phyloP scores from a whole-genome alignment of 1,284 basidiomycete species.

The Chalciporus sp. region DNA sequence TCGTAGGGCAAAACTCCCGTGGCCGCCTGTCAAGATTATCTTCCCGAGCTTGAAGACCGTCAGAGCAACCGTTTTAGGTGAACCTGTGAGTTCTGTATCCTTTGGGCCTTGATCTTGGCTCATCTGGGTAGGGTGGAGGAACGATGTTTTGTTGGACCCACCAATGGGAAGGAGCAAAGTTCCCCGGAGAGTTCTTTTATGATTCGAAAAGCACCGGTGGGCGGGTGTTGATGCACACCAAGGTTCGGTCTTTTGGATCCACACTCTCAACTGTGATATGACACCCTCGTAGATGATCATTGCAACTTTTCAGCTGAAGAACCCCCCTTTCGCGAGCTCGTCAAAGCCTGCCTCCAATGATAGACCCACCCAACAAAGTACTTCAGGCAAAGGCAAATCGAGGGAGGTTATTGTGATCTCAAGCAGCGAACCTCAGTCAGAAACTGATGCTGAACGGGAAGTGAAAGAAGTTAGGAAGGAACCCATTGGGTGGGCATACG shows the following conservation, averaged over 20 bases:
- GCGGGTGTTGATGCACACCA: conserved; percentile 77
- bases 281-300: conserved; percentile 39
- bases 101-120: neutral
- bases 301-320: conserved; percentile 32
- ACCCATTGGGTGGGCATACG: conserved; percentile 69
- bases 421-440: conserved; percentile 43
- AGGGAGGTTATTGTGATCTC: conserved; percentile 27
- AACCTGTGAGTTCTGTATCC: conserved; percentile 42
- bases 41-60: conserved; percentile 71
- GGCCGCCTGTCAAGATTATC: conserved; percentile 63
- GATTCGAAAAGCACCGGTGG: conserved; percentile 76
- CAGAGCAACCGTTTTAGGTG: conserved; percentile 56
- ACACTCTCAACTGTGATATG: neutral
- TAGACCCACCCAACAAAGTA: no score
- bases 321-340: conserved; percentile 8
- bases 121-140: conserved; percentile 62
- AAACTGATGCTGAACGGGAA: conserved; percentile 43
- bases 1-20: conserved; percentile 57
- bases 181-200: conserved; percentile 64
- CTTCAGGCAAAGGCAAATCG: conserved; percentile 28
- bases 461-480: conserved; percentile 38
- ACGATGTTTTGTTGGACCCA: conserved; percentile 65
- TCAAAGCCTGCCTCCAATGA: conserved; percentile 9
- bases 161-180: conserved; percentile 70
- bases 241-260: conserved; percentile 46